Evolutionary conservation across 1,284 basidiomycete species (phyloP).

Genomic region (Irpex sp.): DNA sequence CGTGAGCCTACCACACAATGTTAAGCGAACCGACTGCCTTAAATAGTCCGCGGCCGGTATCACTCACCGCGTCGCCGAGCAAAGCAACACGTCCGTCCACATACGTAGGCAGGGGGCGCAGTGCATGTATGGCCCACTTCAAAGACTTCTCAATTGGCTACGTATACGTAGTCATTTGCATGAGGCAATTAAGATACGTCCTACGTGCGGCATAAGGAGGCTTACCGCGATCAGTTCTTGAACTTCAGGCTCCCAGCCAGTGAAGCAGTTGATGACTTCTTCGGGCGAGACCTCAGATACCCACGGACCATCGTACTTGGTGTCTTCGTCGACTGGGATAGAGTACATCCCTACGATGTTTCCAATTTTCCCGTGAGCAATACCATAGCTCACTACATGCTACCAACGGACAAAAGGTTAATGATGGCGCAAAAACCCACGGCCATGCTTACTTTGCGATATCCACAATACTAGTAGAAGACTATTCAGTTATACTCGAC

Average conservation of each 20-base stretch:
- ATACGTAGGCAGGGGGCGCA: conserved; percentile 16
- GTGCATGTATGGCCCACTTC: conserved; percentile 20
- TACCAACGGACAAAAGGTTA: conserved; percentile 2
- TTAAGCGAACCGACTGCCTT: neutral
- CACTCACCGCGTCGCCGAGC: conserved; percentile 21
- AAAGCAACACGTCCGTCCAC: conserved; percentile 16
- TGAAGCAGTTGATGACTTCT: conserved; percentile 17
- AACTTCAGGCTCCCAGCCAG: conserved; percentile 23
- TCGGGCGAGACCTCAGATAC: conserved; percentile 15
- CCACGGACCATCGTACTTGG: conserved; percentile 19
- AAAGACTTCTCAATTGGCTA: conserved; percentile 17
- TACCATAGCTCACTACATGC: conserved; percentile 24
- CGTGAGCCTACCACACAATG: conserved; percentile 17
- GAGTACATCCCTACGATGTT: conserved; percentile 21
- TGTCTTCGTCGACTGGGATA: conserved; percentile 17
- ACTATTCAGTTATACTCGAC: neutral
- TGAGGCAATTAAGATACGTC: neutral
- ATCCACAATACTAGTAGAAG: conserved; percentile 21
- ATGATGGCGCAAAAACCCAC: neutral
- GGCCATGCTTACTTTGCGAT: conserved; percentile 17
- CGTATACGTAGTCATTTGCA: neutral
- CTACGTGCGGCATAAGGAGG: neutral
- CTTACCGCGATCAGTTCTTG: conserved; percentile 18
- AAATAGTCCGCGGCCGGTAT: neutral
- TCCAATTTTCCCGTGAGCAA: conserved; percentile 20